A percentile compares a stretch with the other conserved stretches of the same genome.
Conservation (phyloP, 1,284 basidiomycete species). For the Cryptococcus wingfieldii region DNA sequence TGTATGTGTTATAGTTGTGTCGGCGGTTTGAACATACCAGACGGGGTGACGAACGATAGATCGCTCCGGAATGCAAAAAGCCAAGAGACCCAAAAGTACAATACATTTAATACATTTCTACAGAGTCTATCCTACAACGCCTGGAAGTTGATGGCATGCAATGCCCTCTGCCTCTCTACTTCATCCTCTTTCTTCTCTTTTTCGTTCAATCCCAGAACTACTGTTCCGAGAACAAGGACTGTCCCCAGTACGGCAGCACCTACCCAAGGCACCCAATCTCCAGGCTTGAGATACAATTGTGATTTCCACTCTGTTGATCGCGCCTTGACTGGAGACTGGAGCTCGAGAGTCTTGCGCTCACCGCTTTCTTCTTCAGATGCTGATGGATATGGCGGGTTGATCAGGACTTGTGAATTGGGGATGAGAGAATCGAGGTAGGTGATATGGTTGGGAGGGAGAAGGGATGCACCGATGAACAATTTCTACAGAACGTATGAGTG, state of each 20-base stretch:
- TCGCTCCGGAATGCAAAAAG: neutral
- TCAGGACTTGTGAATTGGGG: constrained; percentile 95
- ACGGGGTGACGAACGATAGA: too few relatives aligned
- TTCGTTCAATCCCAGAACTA: constrained; percentile 82
- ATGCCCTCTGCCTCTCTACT: constrained; percentile 73
- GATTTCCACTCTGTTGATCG: constrained; percentile 65
- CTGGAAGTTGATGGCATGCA: constrained; percentile 96
- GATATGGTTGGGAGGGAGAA: constrained; percentile 61
- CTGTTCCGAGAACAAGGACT: constrained; percentile 67
- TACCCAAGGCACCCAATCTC: constrained; percentile 97
- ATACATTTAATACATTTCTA: neutral
- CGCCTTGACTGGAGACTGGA: constrained; percentile 16
- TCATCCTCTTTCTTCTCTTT: constrained; percentile 96
- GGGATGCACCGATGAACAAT: constrained; percentile 82
- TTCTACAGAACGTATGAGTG: constrained; percentile 51
- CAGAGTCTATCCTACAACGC: constrained; percentile 58
- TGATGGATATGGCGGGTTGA: constrained; percentile 63
- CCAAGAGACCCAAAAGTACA: neutral
- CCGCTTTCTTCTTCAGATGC: neutral
- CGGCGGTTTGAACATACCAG: too few relatives aligned
- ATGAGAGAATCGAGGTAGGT: constrained; percentile 95
- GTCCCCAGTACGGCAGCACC: constrained; percentile 75
- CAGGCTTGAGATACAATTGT: constrained; percentile 87
- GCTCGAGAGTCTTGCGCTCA: neutral
- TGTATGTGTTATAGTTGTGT: too few relatives aligned